Base-by-base conservation (phyloP, 1,284 basidiomycete species). In the Blastosporella zonata region DNA sequence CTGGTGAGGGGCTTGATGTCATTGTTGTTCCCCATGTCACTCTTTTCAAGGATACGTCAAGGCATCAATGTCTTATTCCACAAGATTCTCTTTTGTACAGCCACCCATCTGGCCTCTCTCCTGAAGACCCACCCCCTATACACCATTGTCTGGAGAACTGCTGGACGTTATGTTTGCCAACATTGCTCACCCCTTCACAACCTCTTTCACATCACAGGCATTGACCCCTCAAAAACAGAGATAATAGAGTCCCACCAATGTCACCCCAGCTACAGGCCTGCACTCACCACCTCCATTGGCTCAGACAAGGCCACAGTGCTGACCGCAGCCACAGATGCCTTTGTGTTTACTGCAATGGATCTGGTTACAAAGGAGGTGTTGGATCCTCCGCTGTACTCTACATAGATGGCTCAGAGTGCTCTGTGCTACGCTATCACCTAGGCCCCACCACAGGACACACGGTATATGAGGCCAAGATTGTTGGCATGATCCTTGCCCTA, bases 341-440 rank as follows among this genome's bases (percentile, higher is more conserved):
- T 6, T 9, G 9, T 12, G 29, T 31, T 13, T 38, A 46, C 44
- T 29, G 44, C n/a, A 23, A 46, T 21, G 34, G 36, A 6, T 44
- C 43, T 17, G 43, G 43, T 9, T 40, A 6, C n/a, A 12, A 40
- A 40, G 38, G 38, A 2, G 28, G 28, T 7, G 10, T 42, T 10
- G 40, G 44, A 3, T 35, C 44, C 13, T 54, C 25, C 1, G 38
- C 46, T 1, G 28, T 47, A 4, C n/a, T 58, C 18, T 53, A 46
- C 36, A 10, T 18, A 7, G 18, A 52, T 12, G 42, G 47, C 4
- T 21, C 7, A 1, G 37, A 43, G 13, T 27, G 6, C 5, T 6
- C n/a, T 1, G 20, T 13, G 8, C 42, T 47, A 7, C 12, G 13
- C 12, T 47, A 46, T 20, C 36, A 50, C 34, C 49, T 58, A 6